Percentiles rank a stretch among this genome's conserved stretches.
phyloP scores from a whole-genome alignment of 2,329 filamentous ascomycete genomes.

The Apiospora koreana region DNA sequence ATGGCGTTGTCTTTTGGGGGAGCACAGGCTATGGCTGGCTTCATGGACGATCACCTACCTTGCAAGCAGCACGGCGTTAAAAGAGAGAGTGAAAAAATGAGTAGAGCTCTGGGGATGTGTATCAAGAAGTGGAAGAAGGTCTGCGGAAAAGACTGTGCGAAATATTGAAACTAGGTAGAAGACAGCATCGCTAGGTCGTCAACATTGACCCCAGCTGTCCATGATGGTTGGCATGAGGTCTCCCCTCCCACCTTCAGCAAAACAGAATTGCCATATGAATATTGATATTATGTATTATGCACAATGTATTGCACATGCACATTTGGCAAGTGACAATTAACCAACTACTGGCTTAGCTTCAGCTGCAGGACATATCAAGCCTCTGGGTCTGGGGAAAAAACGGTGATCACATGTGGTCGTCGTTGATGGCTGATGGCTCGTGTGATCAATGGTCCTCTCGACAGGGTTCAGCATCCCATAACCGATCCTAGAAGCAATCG shows the following conservation, averaged over 20 bases:
- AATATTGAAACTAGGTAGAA: neutral
- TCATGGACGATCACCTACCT: neutral
- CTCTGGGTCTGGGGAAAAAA: neutral
- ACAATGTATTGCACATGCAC: too few relatives aligned
- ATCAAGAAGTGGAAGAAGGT: neutral
- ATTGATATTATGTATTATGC: neutral
- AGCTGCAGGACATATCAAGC: neutral
- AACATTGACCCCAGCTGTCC: neutral
- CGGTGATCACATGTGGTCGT: neutral
- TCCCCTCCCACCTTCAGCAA: neutral
- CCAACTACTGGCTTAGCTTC: neutral
- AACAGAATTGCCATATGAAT: neutral
- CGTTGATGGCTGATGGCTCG: neutral
- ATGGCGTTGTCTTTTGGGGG: neutral
- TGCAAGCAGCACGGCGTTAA: neutral
- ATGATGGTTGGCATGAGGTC: neutral
- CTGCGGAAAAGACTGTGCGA: neutral
- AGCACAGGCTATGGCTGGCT: neutral
- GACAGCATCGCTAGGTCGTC: neutral
- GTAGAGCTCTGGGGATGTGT: neutral
- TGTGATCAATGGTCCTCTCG: neutral
- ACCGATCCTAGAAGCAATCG: neutral
- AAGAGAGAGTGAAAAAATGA: neutral
- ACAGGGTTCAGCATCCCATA: neutral
- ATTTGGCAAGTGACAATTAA: neutral